Base-by-base conservation (phyloP, 805 yeast genomes). In the Tetrapisispora pingtungensis region DNA sequence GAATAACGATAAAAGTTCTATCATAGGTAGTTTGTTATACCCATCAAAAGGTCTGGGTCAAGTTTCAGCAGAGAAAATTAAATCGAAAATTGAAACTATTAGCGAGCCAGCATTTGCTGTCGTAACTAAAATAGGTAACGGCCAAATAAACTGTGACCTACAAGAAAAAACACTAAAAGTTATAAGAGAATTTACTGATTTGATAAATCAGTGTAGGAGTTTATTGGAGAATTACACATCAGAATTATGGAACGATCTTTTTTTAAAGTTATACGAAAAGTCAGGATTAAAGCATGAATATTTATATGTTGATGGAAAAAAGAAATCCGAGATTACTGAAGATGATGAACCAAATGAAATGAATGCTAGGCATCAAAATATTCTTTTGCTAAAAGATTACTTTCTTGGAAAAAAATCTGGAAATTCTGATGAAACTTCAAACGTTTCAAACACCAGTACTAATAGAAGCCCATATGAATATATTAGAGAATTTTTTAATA, bases 1-100 rank as follows among this genome's bases (percentile, higher is more conserved):
- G 24, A 75, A 72, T 20, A 59, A 64, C 42, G 95, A 87, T 56
- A 65, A 73, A 46, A 58, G 77, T 26, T 84, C 95, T 0, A 67
- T 76, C 30, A 49, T 75, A 30, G 64, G 86, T 30, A 70, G 81
- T 1, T 49, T 88, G 24, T 72, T 74, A 37, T 69, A 68, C 42
- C 90, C 89, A 1, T 68, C 77, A 32, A 64, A 81, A 45, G 89
- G 93, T 0, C 55, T 87, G 10, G 96, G 96, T 0, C 69, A 66
- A 1, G 72, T 72, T 31, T 65, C 81, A 0, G 47, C 74, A 3
- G 68, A 67, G 2, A 56, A 57, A 41, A 44, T 64, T 0, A 53
- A 50, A 17, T 27, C 28, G 10, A 37, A 49, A 1, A 40, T 62
- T 10, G 56, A 53, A 10, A 40, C 41, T 4, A 20, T 18, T 13